Conservation (phyloP, 768 basidiomycete species). For the Pisolithus tinctorius region DNA sequence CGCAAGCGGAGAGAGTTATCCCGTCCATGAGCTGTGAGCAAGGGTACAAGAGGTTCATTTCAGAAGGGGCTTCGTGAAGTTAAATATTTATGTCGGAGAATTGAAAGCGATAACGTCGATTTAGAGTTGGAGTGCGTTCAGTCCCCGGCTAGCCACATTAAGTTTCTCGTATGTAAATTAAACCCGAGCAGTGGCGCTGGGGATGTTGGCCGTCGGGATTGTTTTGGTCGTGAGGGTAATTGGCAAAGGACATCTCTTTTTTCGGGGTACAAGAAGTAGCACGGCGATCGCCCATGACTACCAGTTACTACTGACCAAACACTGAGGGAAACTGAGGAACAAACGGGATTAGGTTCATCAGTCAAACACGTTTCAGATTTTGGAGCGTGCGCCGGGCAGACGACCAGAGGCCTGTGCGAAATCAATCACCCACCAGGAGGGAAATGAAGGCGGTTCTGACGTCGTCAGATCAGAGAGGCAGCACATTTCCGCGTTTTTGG, state of each 20-base stretch:
- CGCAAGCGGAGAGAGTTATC: conserved; percentile 14
- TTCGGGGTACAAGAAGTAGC: conserved; percentile 7
- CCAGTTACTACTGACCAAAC: neutral
- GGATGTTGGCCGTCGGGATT: conserved; percentile 7
- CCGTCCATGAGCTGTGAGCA: conserved; percentile 22
- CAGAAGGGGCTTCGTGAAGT: conserved; percentile 14
- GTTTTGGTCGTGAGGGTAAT: conserved; percentile 3
- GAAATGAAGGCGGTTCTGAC: conserved; percentile 14
- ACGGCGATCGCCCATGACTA: neutral
- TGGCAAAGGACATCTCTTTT: conserved; percentile 4
- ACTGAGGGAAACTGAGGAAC: neutral
- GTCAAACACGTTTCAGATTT: conserved; percentile 4
- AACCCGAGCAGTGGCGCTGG: conserved; percentile 18
- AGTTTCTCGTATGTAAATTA: conserved; percentile 7
- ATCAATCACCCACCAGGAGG: conserved; percentile 8
- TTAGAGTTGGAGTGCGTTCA: conserved; percentile 23
- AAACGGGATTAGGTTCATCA: conserved; percentile 8
- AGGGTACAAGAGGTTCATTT: conserved; percentile 23
- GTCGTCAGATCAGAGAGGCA: conserved; percentile 9
- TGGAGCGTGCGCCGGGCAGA: conserved; percentile 6
- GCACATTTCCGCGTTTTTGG: conserved; percentile 23
- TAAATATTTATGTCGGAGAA: conserved; percentile 27
- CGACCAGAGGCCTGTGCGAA: neutral
- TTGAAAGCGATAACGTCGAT: conserved; percentile 15
- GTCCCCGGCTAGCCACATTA: conserved; percentile 18